phyloP scores from a whole-genome alignment of 768 basidiomycete species.

The Pholiota microspora region DNA sequence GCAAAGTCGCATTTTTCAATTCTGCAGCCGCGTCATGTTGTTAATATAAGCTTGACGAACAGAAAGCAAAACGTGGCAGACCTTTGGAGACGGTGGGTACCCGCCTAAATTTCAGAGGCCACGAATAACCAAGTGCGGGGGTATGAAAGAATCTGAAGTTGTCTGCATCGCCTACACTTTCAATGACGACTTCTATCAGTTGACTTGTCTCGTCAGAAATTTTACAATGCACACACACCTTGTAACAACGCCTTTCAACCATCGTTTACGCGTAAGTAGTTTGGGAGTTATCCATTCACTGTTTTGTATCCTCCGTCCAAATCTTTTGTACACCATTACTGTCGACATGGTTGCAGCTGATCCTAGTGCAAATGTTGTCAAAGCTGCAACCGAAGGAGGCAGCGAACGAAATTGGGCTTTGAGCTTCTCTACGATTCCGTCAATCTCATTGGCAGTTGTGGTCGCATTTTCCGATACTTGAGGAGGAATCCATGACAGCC shows the following conservation, averaged over 20 bases:
- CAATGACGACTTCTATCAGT: constrained; percentile 1
- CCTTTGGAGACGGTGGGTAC: constrained; percentile 63
- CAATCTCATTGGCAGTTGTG: not conserved
- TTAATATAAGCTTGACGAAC: not conserved
- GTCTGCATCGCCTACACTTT: constrained; percentile 83
- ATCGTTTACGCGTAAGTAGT: constrained; percentile 52
- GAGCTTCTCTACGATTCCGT: not conserved
- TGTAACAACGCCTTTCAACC: constrained; percentile 82
- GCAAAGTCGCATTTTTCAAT: constrained; percentile 77
- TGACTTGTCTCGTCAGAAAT: not conserved
- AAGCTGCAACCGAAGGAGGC: constrained; percentile 25
- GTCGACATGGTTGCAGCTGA: constrained; percentile 32
- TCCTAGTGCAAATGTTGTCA: constrained; percentile 40
- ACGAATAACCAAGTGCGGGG: constrained; percentile 62
- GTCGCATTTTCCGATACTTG: constrained; percentile 1
- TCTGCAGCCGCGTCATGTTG: constrained; percentile 36
- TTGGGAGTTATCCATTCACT: constrained; percentile 71
- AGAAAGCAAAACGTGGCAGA: constrained; percentile 18
- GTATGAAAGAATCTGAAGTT: constrained; percentile 90
- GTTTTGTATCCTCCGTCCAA: constrained; percentile 58
- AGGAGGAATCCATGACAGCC: constrained; percentile 10
- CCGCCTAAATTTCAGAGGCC: constrained; percentile 66
- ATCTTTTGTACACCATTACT: constrained; percentile 43
- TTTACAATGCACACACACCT: constrained; percentile 41
- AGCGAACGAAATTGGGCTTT: constrained; percentile 24